Evolutionary conservation across 805 yeast genomes (phyloP).

Genomic region (Phaffomyces antillensis): DNA sequence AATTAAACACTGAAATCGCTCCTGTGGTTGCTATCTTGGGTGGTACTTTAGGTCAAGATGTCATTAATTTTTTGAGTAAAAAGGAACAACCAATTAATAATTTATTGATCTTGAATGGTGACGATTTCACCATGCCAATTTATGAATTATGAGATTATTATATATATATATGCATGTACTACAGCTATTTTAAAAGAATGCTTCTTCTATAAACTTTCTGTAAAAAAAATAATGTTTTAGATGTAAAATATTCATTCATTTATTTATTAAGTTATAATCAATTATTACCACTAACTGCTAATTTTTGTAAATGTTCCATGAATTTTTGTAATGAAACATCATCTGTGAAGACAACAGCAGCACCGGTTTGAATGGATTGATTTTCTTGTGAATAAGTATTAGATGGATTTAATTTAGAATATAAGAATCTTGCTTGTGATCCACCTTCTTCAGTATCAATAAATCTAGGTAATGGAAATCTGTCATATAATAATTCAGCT

Average conservation of each 20-base stretch:
- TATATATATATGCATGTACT: too few relatives aligned
- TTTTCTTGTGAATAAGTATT: slow-evolving; percentile 60
- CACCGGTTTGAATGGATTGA: slow-evolving; percentile 37
- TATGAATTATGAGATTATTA: slow-evolving; percentile 34
- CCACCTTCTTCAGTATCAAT: slow-evolving; percentile 98
- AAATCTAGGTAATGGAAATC: slow-evolving; percentile 97
- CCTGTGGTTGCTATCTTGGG: slow-evolving; percentile 87
- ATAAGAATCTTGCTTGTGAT: slow-evolving; percentile 94
- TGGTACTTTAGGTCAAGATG: slow-evolving; percentile 85
- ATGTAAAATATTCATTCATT: background rate
- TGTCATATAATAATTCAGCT: slow-evolving; percentile 79
- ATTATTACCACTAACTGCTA: slow-evolving; percentile 50
- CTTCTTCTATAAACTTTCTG: background rate
- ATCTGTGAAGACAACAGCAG: slow-evolving; percentile 89
- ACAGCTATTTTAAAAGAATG: too few relatives aligned
- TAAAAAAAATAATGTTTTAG: background rate
- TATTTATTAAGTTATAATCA: background rate
- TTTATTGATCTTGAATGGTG: slow-evolving; percentile 68
- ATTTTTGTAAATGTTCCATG: slow-evolving; percentile 89
- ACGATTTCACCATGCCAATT: slow-evolving; percentile 68
- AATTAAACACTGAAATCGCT: slow-evolving; percentile 56
- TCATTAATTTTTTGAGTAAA: slow-evolving; percentile 71
- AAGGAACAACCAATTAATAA: slow-evolving; percentile 81
- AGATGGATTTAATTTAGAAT: slow-evolving; percentile 92
- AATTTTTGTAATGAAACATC: slow-evolving; percentile 93